These are phyloP conservation scores for Phaeophleospora eucalypticola DNA, from an alignment of 2,329 filamentous ascomycete species.

Conservation along the genomic window DNA sequence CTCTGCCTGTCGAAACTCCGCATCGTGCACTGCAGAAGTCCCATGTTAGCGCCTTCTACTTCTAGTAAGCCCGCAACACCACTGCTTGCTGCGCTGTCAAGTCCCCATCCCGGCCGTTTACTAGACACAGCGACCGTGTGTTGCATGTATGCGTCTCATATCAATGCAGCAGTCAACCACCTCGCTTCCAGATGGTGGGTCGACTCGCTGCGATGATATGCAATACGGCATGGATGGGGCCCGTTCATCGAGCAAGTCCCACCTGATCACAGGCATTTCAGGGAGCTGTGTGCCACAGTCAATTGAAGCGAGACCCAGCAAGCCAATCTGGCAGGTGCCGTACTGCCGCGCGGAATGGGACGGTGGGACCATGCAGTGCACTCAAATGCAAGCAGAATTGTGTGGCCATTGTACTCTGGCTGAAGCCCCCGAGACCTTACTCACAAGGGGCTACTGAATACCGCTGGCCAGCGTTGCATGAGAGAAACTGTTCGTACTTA, in stretches of 20 bases:
- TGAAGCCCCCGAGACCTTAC: too few relatives aligned
- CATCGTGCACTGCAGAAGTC: slow-evolving; percentile 62
- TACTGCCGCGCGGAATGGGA: too few relatives aligned
- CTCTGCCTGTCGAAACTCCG: slow-evolving; percentile 71
- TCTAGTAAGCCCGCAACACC: slow-evolving; percentile 2
- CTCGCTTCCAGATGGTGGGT: neutral
- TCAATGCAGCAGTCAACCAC: neutral
- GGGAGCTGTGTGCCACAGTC: too few relatives aligned
- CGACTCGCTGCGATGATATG: neutral
- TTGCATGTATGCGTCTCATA: too few relatives aligned
- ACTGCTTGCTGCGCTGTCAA: slow-evolving; percentile 3
- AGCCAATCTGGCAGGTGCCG: too few relatives aligned
- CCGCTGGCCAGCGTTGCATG: neutral
- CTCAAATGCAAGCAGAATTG: too few relatives aligned
- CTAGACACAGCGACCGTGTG: neutral
- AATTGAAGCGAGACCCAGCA: too few relatives aligned
- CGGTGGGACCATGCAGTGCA: too few relatives aligned
- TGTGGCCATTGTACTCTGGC: too few relatives aligned
- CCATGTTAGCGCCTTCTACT: slow-evolving; percentile 2
- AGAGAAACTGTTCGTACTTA: slow-evolving; percentile 33
- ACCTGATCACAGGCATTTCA: too few relatives aligned
- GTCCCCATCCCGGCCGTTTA: neutral
- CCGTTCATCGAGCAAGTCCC: too few relatives aligned
- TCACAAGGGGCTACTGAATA: neutral
- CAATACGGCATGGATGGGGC: neutral